A percentile compares a stretch with the other conserved stretches of the same genome.
These are phyloP conservation scores for Cladosporium cucumerinum DNA, from an alignment of 2,329 filamentous ascomycete genomes.

Conservation along the genomic window DNA sequence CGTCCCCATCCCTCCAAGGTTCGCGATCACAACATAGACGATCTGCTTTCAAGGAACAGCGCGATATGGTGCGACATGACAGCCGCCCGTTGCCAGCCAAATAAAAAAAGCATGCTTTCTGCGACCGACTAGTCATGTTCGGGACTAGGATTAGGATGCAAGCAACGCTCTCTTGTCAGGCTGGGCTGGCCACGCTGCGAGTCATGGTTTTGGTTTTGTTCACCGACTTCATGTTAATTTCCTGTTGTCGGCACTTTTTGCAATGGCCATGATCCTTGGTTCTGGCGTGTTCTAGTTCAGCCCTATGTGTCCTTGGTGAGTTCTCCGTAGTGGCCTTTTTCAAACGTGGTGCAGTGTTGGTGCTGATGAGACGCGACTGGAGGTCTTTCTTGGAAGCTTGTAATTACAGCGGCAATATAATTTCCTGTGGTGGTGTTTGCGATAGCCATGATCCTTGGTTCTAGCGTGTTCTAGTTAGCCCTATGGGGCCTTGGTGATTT, in stretches of 20 bases:
- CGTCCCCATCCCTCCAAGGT: not conserved
- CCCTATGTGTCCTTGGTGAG: not conserved
- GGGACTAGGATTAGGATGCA: not conserved
- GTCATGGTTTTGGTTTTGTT: not conserved
- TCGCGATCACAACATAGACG: not conserved
- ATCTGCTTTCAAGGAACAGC: not conserved
- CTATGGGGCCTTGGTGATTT: not conserved
- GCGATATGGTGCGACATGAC: not conserved
- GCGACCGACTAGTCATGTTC: not conserved
- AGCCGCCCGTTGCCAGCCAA: not conserved
- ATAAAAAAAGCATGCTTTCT: not conserved
- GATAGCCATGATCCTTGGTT: not conserved
- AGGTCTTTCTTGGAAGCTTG: not conserved
- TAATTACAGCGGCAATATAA: not conserved
- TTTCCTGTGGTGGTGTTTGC: not conserved
- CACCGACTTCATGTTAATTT: not conserved
- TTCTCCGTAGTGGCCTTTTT: not conserved
- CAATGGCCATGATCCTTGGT: not conserved
- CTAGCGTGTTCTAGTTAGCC: not conserved
- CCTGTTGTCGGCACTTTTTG: not conserved
- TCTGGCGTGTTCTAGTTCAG: not conserved
- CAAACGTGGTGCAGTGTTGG: not conserved
- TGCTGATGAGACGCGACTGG: not conserved
- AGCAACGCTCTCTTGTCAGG: not conserved
- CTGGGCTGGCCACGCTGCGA: not conserved